Evolutionary conservation across 768 basidiomycete species (phyloP), one percentile per base, ranked within the genome.

Genomic region (Austroboletus festivus): DNA sequence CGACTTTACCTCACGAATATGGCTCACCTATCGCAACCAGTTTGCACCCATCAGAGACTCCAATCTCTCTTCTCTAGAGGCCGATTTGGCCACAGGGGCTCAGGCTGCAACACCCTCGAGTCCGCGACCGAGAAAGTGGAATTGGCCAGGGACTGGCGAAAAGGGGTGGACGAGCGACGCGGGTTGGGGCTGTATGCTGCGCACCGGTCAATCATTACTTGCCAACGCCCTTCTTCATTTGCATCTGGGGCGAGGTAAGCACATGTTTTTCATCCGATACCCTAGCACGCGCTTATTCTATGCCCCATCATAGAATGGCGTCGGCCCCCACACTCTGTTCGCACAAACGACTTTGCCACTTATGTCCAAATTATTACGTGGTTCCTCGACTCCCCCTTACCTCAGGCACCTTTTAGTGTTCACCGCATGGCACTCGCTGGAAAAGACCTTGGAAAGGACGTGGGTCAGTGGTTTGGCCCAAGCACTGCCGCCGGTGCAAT

Each of bases 391-490:
- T 85, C 86, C 2, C 94, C 94, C 0, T 77, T 84, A 0, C 81
- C 89, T 0, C 73, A 85, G 24, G 83, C 86, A 16, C 95, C 95
- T 0, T 99, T 99, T 64, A 89, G 89, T 55, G 90, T 99, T 7
- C 95, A 99, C 68, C 80, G 92, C 40, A 96, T 99, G 87, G 94
- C 94, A 0, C 73, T 93, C 19, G 87, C 93, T 0, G 95, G 95
- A 1, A 94, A 97, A 62, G 87, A 93, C 57, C 78, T 97, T 1
- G 95, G 95, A 12, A 97, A 90, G 52, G 90, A 93, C 55, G 88
- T 97, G 0, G 95, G 95, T 1, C 88, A 93, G 67, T 98, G 95
- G 95, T 98, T 98, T 60, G 95, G 95, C 0, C 95, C 95, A 0
- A 94, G 90, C 62, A 93, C 90, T 0, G 96, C 95, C n/a, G 93